These are phyloP conservation scores for Tetrahymena borealis DNA, from an alignment of 73 alveolate genomes.

Conservation along the genomic window DNA sequence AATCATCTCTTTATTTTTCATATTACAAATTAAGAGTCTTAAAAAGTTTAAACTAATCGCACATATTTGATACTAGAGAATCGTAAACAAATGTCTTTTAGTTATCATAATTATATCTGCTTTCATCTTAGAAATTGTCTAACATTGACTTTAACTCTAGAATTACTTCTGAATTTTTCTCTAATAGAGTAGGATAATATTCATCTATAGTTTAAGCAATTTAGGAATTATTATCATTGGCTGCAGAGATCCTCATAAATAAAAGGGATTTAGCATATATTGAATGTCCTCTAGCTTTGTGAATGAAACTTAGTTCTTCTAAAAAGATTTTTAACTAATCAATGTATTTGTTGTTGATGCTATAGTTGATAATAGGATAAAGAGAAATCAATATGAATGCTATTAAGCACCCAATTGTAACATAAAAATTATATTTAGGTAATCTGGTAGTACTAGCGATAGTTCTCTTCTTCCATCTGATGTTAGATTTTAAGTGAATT, in stretches of 20 bases:
- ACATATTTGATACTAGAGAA: not conserved
- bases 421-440: not conserved
- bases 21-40: not conserved
- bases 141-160: not conserved
- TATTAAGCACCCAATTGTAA: not conserved
- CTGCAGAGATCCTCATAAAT: not conserved
- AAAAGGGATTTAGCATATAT: not conserved
- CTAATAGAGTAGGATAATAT: not conserved
- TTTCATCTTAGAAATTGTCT: not conserved
- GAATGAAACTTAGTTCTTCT: not conserved
- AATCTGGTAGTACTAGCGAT: not conserved
- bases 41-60: not conserved
- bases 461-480: not conserved
- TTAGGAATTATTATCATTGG: not conserved
- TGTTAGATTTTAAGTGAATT: not conserved
- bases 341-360: not conserved
- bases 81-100: not conserved
- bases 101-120: not conserved
- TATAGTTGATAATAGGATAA: not conserved
- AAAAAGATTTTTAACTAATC: not conserved
- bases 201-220: not conserved
- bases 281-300: not conserved
- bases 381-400: not conserved
- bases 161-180: not conserved
- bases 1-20: not conserved